Conservation (phyloP, 2,329 filamentous ascomycete genomes). For the Xylaria sp. region DNA sequence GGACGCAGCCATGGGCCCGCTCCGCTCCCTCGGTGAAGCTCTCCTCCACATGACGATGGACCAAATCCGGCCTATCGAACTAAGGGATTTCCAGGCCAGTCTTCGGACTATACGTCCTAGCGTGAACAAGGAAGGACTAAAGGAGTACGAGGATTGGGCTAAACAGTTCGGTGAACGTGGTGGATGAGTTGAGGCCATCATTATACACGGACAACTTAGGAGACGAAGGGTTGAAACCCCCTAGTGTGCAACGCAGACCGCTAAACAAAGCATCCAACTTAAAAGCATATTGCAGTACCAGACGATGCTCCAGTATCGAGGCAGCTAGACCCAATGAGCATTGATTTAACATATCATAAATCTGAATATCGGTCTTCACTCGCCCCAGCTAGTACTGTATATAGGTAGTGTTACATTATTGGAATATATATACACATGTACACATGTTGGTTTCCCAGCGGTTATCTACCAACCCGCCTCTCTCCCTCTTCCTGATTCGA, state of each 20-base stretch:
- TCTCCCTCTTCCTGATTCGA: not conserved
- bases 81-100: constrained; percentile 86
- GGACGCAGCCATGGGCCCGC: constrained; percentile 96
- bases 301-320: not conserved
- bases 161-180: constrained; percentile 91
- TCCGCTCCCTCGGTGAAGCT: constrained; percentile 89
- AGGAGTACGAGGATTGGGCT: constrained; percentile 95
- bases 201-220: not conserved
- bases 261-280: not conserved
- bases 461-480: not conserved
- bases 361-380: constrained; percentile 25
- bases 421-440: constrained; percentile 31
- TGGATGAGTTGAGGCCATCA: constrained; percentile 71
- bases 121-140: constrained; percentile 85
- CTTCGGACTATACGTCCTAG: constrained; percentile 87
- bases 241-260: not conserved
- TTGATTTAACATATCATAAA: constrained; percentile 5
- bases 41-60: constrained; percentile 93
- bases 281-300: not conserved
- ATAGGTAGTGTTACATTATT: constrained; percentile 40
- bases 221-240: not conserved
- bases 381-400: constrained; percentile 26
- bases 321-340: constrained; percentile 9
- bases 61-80: constrained; percentile 86
- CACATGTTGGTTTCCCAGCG: constrained; percentile 12